These are phyloP conservation scores for Beauveria medogensis DNA, from an alignment of 2,329 filamentous ascomycete species.

Conservation along the genomic window DNA sequence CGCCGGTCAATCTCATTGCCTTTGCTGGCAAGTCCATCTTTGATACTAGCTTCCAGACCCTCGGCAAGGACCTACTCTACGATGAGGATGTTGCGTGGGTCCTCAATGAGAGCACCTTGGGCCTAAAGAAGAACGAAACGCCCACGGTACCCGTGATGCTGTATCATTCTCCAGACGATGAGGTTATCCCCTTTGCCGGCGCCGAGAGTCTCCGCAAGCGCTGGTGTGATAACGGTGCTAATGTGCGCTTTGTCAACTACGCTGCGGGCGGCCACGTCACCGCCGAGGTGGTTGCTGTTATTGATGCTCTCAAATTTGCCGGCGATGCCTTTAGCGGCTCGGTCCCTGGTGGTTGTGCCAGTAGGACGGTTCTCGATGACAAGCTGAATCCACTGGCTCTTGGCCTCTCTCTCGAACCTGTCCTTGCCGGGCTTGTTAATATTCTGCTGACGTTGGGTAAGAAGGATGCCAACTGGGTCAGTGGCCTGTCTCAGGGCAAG, in stretches of 20 bases:
- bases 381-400: conserved; percentile 6
- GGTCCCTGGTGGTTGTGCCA: not conserved
- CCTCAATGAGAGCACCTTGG: not conserved
- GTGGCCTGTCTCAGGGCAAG: not conserved
- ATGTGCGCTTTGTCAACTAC: conserved; percentile 6
- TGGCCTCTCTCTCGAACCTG: conserved; percentile 7
- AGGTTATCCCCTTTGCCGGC: conserved; percentile 7
- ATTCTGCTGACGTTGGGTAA: not conserved
- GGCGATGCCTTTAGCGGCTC: conserved; percentile 7
- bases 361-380: not conserved
- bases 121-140: conserved; percentile 3
- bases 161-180: conserved; percentile 10
- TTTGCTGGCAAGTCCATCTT: conserved; percentile 8
- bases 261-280: conserved; percentile 5
- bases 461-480: conserved; percentile 4
- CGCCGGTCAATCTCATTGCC: not conserved
- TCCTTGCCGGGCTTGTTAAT: not conserved
- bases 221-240: conserved; percentile 10
- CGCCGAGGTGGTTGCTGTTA: conserved; percentile 1
- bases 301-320: conserved; percentile 2
- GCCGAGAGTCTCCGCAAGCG: not conserved
- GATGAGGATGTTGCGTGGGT: not conserved
- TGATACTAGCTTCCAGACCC: conserved; percentile 5
- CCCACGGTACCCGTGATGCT: conserved; percentile 9
- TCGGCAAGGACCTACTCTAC: conserved; percentile 5